Evolutionary conservation across 2,329 filamentous ascomycete species (phyloP).

Genomic region (Trichoderma citrinoviride): DNA sequence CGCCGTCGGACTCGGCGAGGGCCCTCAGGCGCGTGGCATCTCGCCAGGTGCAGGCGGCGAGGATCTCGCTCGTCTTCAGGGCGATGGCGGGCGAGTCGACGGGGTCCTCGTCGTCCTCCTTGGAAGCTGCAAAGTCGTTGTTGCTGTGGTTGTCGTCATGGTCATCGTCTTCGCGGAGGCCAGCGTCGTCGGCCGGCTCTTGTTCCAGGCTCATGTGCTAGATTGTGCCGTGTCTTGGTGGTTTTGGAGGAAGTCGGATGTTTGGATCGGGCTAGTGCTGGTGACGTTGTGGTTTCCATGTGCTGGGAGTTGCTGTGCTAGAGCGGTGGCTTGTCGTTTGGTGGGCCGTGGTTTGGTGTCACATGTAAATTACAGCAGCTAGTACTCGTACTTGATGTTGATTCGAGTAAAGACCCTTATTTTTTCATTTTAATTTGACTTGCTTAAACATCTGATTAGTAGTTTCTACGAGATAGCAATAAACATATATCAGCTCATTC

Average conservation of each 20-base stretch:
- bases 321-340: background rate
- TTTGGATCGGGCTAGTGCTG: constrained; percentile 1
- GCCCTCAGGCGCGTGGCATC: constrained; percentile 56
- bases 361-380: background rate
- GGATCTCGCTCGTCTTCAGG: constrained; percentile 41
- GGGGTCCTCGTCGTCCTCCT: constrained; percentile 23
- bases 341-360: background rate
- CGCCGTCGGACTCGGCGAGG: constrained; percentile 63
- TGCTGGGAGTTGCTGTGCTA: background rate
- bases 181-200: constrained; percentile 17
- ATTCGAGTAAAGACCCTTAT: no score
- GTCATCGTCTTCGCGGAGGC: constrained; percentile 11
- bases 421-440: no score
- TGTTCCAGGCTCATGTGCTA: constrained; percentile 24
- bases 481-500: no score
- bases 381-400: no score
- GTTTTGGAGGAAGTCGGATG: background rate
- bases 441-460: no score
- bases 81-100: constrained; percentile 17
- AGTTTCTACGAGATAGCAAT: no score
- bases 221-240: constrained; percentile 2
- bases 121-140: constrained; percentile 12
- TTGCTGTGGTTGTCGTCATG: constrained; percentile 7
- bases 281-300: background rate
- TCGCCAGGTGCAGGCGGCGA: constrained; percentile 57